Conservation (phyloP, 208 protist genomes). For the Naegleria lovaniensis region DNA sequence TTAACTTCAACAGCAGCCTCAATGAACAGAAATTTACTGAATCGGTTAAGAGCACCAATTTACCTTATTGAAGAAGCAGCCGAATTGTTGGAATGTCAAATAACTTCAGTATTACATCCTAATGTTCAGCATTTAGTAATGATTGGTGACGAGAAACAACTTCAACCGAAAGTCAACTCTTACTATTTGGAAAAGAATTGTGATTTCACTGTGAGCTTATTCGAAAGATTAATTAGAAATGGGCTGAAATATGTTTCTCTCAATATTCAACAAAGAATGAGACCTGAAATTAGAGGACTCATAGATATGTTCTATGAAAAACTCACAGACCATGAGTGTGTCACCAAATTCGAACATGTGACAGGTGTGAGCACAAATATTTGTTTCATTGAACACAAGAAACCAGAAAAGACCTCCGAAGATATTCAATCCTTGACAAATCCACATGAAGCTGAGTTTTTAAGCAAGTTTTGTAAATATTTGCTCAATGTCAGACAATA, state of each 20-base stretch:
- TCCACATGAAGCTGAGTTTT: constrained; percentile 35
- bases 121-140: constrained; percentile 44
- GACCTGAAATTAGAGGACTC: constrained; percentile 43
- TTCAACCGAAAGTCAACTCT: constrained; percentile 53
- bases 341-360: background rate
- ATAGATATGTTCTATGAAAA: constrained; percentile 32
- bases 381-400: background rate
- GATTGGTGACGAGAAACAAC: constrained; percentile 52
- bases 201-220: constrained; percentile 40
- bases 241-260: constrained; percentile 31
- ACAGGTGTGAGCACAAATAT: background rate
- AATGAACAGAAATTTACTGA: background rate
- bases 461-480: background rate
- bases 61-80: constrained; percentile 52
- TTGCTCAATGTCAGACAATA: background rate
- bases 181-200: constrained; percentile 22
- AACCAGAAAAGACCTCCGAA: background rate
- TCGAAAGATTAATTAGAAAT: constrained; percentile 50
- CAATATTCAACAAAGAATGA: constrained; percentile 53
- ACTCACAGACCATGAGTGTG: constrained; percentile 20
- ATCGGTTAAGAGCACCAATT: constrained; percentile 6
- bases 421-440: constrained; percentile 36
- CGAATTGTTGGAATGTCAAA: constrained; percentile 44
- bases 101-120: constrained; percentile 31
- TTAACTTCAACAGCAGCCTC: background rate